phyloP scores from a whole-genome alignment of 768 basidiomycete genomes.

The Terana coerulea region DNA sequence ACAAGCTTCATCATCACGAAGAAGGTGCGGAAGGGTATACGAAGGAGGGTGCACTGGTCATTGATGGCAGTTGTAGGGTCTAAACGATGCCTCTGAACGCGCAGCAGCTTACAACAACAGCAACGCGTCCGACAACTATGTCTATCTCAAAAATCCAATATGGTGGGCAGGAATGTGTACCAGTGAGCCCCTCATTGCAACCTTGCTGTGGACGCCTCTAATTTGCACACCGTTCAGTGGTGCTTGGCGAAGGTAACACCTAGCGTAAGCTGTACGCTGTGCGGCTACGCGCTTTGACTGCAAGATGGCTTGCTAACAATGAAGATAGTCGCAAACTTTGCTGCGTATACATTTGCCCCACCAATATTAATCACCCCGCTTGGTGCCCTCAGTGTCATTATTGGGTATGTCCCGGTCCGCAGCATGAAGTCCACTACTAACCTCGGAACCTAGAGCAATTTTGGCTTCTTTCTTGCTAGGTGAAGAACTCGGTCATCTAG shows the following conservation, averaged over 20 bases:
- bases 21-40: conserved; percentile 56
- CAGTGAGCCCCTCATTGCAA: conserved; percentile 60
- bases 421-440: background rate
- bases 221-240: conserved; percentile 48
- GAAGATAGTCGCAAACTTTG: conserved; percentile 75
- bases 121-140: conserved; percentile 73
- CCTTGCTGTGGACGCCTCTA: background rate
- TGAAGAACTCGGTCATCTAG: conserved; percentile 92
- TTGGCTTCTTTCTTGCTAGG: conserved; percentile 90
- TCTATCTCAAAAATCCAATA: conserved; percentile 86
- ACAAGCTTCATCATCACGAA: conserved; percentile 99
- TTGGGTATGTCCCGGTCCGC: conserved; percentile 62
- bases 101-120: conserved; percentile 45
- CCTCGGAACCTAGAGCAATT: conserved; percentile 58
- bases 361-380: conserved; percentile 97
- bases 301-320: background rate
- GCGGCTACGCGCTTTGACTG: conserved; percentile 3
- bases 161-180: conserved; percentile 98
- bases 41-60: too few species aligned
- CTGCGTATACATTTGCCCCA: conserved; percentile 96
- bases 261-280: conserved; percentile 3
- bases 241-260: conserved; percentile 81
- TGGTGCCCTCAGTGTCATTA: conserved; percentile 94
- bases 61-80: conserved; percentile 51
- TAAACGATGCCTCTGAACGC: conserved; percentile 77